Conservation (phyloP, 495 filamentous ascomycete genomes). For the Penicillium chermesinum region DNA sequence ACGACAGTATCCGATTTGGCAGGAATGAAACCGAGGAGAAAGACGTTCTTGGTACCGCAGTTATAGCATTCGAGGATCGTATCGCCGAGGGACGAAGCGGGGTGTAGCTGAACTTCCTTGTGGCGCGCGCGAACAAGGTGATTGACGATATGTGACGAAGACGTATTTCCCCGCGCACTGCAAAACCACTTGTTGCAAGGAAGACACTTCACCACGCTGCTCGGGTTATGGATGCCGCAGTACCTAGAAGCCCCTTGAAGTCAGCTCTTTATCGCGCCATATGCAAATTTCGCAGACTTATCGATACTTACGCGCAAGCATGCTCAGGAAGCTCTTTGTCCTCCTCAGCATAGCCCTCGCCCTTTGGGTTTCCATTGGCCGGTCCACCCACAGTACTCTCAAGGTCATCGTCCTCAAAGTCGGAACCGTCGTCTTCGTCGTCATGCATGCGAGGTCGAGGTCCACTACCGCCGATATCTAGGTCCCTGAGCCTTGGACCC, state of each 20-base stretch:
- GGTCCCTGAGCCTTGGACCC: constrained; percentile 67
- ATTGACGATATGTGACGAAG: constrained; percentile 96
- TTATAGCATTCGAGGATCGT: constrained; percentile 99
- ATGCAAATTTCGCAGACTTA: constrained; percentile 11
- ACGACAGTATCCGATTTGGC: constrained; percentile 98
- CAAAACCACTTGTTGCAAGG: constrained; percentile 99
- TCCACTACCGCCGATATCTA: constrained; percentile 39
- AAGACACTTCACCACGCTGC: constrained; percentile 93
- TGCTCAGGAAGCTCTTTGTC: constrained; percentile 91
- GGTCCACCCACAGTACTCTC: constrained; percentile 88
- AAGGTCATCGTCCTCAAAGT: constrained; percentile 85
- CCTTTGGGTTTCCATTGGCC: constrained; percentile 65
- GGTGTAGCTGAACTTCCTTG: constrained; percentile 97
- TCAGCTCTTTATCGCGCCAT: background rate
- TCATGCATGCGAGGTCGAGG: constrained; percentile 69
- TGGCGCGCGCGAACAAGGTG: constrained; percentile 95
- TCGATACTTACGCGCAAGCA: constrained; percentile 81
- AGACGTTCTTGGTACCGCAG: constrained; percentile 98
- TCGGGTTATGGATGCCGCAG: constrained; percentile 94
- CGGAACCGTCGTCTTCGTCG: constrained; percentile 81
- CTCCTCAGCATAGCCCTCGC: constrained; percentile 62
- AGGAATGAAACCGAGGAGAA: constrained; percentile 99
- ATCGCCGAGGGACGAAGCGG: constrained; percentile 90
- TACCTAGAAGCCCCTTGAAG: constrained; percentile 52
- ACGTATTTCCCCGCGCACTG: constrained; percentile 93